Conservation (phyloP, 2,329 filamentous ascomycete genomes). For the Mariannaea elegans region DNA sequence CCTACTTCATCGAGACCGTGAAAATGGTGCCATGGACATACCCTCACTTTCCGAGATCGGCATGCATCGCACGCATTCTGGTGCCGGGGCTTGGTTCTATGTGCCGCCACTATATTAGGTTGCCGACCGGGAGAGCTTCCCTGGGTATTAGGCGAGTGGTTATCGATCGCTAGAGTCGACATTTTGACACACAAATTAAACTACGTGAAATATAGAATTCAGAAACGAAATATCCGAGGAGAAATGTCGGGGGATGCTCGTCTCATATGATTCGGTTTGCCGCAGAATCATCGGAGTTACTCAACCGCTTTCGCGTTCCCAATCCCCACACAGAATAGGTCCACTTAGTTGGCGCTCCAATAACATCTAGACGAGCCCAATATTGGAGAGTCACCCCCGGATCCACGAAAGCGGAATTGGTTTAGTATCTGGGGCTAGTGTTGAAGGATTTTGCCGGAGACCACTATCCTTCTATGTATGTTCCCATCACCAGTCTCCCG, state of each 20-base stretch:
- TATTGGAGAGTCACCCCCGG: neutral
- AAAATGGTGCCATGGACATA: neutral
- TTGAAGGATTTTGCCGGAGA: neutral
- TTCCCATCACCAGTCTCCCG: neutral
- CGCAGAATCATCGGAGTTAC: constrained; percentile 38
- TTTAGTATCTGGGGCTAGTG: neutral
- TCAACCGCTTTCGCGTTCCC: neutral
- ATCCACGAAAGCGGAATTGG: neutral
- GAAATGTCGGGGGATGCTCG: constrained; percentile 31
- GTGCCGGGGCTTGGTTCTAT: constrained; percentile 16
- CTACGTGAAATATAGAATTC: neutral
- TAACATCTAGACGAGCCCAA: neutral
- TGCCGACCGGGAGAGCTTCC: neutral
- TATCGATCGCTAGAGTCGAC: constrained; percentile 3
- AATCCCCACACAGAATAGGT: constrained; percentile 10
- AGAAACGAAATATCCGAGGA: constrained; percentile 23
- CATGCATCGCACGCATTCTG: constrained; percentile 37
- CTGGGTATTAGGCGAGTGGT: neutral
- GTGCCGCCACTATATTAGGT: neutral
- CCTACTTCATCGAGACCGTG: neutral
- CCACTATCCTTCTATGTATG: neutral
- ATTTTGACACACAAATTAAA: neutral
- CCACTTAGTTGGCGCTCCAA: constrained; percentile 15
- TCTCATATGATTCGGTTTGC: neutral
- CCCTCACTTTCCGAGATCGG: constrained; percentile 36